Evolutionary conservation across 1,139 yeast species (phyloP), one percentile per base, ranked within the genome.

Genomic region (Blastobotrys aristatus): DNA sequence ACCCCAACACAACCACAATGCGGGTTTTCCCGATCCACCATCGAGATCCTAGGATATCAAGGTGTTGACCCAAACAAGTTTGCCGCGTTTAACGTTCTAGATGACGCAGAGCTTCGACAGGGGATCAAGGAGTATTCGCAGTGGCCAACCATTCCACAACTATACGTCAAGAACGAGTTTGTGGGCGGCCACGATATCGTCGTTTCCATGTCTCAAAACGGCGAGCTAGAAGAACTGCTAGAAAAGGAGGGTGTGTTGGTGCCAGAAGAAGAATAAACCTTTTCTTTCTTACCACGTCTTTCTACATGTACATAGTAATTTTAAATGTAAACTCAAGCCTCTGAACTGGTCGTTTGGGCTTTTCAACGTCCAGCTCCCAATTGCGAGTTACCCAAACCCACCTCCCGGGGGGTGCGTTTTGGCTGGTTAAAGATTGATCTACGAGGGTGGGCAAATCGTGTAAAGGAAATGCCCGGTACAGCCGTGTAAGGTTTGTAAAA

Each of bases 1-100:
- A 94, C 98, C 1, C 99, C 99, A 1, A 97, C 90, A 62, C 88
- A 86, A 50, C 99, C 99, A 27, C 95, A 89, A 61, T 94, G 99
- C 73, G 98, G 99, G 1, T 94, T 94, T 63, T 89, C 97, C 5
- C 79, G 96, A 62, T 95, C 96, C 46, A 87, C 97, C 16, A 90
- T 94, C 57, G 94, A 88, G 64, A 78, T 89, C 43, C 76, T 94
- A 54, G 97, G 98, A 17, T 94, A 89, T 65, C 95, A 90, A 65
- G 98, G 98, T 49, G 97, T 94, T 29, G 97, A 94, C 67, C 98
- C 98, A 4, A 77, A 73, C 41, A 90, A 92, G 67, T 90, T 94
- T 69, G 97, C 97, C 41, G 98, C 98, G 32, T 94, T 85, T 70
- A 92, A 94, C 62, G 98, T 94, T 0, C 74, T 94, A 57, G 98